Base-by-base conservation (phyloP, 139 green algal species). In the Astrephomene gubernaculifera region DNA sequence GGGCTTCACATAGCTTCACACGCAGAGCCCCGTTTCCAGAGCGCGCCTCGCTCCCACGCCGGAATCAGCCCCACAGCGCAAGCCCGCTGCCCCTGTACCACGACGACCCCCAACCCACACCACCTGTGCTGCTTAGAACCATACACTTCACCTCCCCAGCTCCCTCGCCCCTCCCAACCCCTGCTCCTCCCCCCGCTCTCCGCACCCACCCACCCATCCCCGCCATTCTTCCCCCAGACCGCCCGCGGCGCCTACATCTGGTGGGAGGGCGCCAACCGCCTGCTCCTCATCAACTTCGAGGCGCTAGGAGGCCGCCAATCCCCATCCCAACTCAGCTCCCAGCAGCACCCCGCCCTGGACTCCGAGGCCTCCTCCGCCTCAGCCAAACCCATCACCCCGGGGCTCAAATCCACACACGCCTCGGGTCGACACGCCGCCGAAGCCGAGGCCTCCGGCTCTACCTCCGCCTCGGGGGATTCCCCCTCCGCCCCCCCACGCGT, bases 181-280 rank as follows among this genome's bases (percentile, higher is more conserved):
- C n/a, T n/a, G n/a, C n/a, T n/a, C n/a, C n/a, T n/a, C n/a, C n/a
- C n/a, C n/a, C n/a, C n/a, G n/a, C n/a, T n/a, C n/a, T n/a, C n/a
- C n/a, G n/a, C n/a, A n/a, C n/a, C n/a, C n/a, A n/a, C n/a, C 57
- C 22, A 65, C 17, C 57, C 57, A 29, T 6, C 19, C 14, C 61
- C 61, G 29, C 61, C 61, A n/a, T 22, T n/a, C 19, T 22, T 65
- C 39, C n/a, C 69, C 60, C 72, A 88, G 85, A 84, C 73, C 39
- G 88, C 88, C 8, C 79, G 72, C 22, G 88, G 88, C 29, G 45
- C 81, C 22, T 92, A 92, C 81, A 53, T 92, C 24, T 92, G 75
- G 80, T 92, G 88, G 88, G 65, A 79, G 27, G 52, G 64, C 60
- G 88, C 85, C 69, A 90, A 89, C 88, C 79, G 82, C 3, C 85